Conservation (phyloP, 139 green algal genomes). For the Yamagishiella unicocca region DNA sequence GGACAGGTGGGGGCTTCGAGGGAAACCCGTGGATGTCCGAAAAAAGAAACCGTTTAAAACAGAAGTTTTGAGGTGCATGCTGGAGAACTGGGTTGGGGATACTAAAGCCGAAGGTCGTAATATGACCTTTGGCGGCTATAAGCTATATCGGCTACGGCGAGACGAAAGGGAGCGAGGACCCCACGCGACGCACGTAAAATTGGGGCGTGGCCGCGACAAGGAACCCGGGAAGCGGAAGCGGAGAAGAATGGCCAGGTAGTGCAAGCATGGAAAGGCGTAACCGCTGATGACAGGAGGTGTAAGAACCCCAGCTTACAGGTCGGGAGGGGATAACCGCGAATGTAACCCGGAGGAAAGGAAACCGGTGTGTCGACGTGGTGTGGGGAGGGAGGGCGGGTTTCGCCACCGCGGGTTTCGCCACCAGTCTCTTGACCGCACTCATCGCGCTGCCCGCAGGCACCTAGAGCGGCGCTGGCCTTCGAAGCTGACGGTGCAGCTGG, state of each 20-base stretch:
- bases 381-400: too few relatives aligned
- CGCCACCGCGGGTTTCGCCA: neutral
- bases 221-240: too few relatives aligned
- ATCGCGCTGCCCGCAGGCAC: neutral
- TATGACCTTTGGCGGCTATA: neutral
- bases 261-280: neutral
- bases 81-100: neutral
- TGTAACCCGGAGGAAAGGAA: neutral
- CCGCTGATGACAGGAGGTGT: neutral
- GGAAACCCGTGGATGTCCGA: neutral
- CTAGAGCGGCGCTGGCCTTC: conserved; percentile 4
- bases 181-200: too few relatives aligned
- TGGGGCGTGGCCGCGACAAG: too few relatives aligned
- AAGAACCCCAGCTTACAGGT: neutral
- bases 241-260: too few relatives aligned
- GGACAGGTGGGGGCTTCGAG: conserved; percentile 47
- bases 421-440: neutral
- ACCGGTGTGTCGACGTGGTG: too few relatives aligned
- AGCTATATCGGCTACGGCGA: too few relatives aligned
- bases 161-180: too few relatives aligned
- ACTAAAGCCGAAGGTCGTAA: neutral
- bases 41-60: neutral
- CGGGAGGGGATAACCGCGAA: neutral
- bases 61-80: neutral
- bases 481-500: neutral